Evolutionary conservation across 2,329 filamentous ascomycete genomes (phyloP), one percentile per base, ranked within the genome.

Genomic region (Paramyrothecium sp.): DNA sequence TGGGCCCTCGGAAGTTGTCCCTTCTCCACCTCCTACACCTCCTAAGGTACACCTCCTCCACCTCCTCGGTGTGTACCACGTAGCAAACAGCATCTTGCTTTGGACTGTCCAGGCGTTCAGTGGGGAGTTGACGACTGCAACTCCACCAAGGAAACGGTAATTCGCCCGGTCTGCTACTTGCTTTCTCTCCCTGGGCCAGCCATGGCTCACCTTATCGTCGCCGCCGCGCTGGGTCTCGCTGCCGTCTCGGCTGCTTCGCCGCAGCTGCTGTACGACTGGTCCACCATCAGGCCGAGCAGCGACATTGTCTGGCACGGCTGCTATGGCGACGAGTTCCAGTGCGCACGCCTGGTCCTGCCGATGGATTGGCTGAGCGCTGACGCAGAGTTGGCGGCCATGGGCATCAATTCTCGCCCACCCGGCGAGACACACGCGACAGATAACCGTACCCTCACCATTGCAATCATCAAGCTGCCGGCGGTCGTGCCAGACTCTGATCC

Each of bases 401-500:
- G n/a, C n/a, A n/a, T n/a, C 26, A 30, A 30, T 4, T 30, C 26
- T 5, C 26, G 5, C 5, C 26, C 26, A 30, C 26, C 10, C 26
- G 26, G 10, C 26, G 26, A 30, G 26, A 30, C 26, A 4, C 4
- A 30, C 26, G 49, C 58, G 13, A 38, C 61, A n/a, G 67, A 70
- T 44, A 60, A 61, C 3, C 61, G 68, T 52, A 70, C 65, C 0
- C 69, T 75, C 17, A 69, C 71, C 7, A 65, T 81, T 34, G 77
- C 78, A 56, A 69, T 81, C 57, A 65, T 75, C 51, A 74, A 73
- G 56, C 68, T 74, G 10, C 75, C 76, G 0, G 77, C 77, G 23
- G 58, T 58, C 1, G 78, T 80, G 3, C 56, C 69, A 10, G 67
- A 73, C 21, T 44, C 63, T n/a, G 71, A 77, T 56, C 67, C 73